These are phyloP conservation scores for Coemansia sp. DNA, from an alignment of 192 early-diverging fungal genomes.

Conservation along the genomic window DNA sequence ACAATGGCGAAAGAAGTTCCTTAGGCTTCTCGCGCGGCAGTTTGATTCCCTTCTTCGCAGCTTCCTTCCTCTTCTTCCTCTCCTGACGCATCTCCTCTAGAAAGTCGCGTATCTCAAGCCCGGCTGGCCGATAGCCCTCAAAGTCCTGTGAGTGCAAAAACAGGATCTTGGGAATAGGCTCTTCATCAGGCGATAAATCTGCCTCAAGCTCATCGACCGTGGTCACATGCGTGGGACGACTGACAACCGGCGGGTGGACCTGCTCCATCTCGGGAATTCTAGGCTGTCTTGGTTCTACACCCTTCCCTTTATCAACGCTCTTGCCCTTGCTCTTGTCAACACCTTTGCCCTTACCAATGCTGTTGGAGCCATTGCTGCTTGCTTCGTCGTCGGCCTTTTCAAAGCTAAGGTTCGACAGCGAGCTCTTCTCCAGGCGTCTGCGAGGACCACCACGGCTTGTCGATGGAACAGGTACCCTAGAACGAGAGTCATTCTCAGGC, in stretches of 20 bases:
- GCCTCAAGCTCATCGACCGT: conserved; percentile 47
- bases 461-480: background rate
- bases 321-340: conserved; percentile 25
- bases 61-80: conserved; percentile 31
- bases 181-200: conserved; percentile 42
- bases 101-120: conserved; percentile 32
- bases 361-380: background rate
- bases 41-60: conserved; percentile 27
- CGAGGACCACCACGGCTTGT: conserved; percentile 11
- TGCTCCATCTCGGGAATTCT: conserved; percentile 42
- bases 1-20: conserved; percentile 28
- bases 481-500: conserved; percentile 26
- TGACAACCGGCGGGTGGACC: conserved; percentile 17
- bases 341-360: background rate
- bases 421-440: conserved; percentile 11
- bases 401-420: conserved; percentile 14
- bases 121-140: conserved; percentile 43
- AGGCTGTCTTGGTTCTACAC: background rate
- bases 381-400: conserved; percentile 8
- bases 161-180: conserved; percentile 36
- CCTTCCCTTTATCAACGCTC: conserved; percentile 6
- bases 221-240: conserved; percentile 8
- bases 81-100: conserved; percentile 43
- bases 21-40: conserved; percentile 10
- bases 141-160: conserved; percentile 47